Evolutionary conservation across 2,329 filamentous ascomycete species (phyloP), one percentile per base, ranked within the genome.

Genomic region (Xylaria arbuscula): DNA sequence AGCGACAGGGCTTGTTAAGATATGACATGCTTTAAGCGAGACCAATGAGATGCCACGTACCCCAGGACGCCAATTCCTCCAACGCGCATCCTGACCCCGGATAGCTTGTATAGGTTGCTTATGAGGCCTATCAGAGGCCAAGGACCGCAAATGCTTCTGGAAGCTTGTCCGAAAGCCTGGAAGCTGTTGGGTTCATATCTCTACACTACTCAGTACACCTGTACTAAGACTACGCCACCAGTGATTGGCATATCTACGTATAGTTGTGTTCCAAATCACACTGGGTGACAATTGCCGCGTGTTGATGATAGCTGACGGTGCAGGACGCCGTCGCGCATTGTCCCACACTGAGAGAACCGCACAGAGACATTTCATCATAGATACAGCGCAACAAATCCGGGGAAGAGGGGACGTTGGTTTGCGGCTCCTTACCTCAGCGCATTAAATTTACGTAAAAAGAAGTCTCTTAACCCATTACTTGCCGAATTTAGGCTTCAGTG

Each of bases 371-470:
- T 34, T 32, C 48, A 58, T 64, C 22, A 51, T 5, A 54, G 9
- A 48, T 48, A 56, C 11, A 59, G 24, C 19, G 19, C 24, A 24
- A 40, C 32, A 56, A 62, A 66, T 42, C 64, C 50, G 64, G 64
- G 58, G 64, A 66, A 66, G 59, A 66, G 58, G 51, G 58, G 64
- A 58, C 50, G 58, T 53, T 53, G 53, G 53, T 36, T 51, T 66
- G 64, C 51, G 64, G 64, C 64, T 66, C 28, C 64, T 62, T 62
- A 57, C 42, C 24, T 54, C 45, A 32, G 57, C 40, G 42, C 53
- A 58, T 66, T 62, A 24, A 53, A 51, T 62, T 66, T 66, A 66
- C 64, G 64, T 66, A 66, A 62, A 62, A 59, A 51, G 51, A 57
- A 40, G 38, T 45, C 48, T 45, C 17, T 42, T 8, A 34, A 34